Conservation (phyloP, 345 rosid genomes). For the Citrus medica region DNA sequence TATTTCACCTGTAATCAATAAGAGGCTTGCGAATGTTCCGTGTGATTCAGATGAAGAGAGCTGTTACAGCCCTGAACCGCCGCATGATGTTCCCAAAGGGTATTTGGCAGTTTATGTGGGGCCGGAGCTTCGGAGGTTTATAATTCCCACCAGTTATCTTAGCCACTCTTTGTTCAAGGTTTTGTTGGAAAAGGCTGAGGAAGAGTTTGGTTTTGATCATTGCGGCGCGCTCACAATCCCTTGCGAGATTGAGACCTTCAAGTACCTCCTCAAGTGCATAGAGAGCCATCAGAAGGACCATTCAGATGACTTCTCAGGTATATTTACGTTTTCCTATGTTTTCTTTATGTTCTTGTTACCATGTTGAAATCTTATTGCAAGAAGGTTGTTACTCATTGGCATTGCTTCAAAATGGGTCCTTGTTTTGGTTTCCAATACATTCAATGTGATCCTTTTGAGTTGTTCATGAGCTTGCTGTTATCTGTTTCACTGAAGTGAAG, state of each 20-base stretch:
- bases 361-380: neutral
- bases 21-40: constrained; percentile 41
- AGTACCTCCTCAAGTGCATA: constrained; percentile 78
- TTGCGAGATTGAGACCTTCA: constrained; percentile 96
- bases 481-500: neutral
- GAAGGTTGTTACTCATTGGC: neutral
- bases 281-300: constrained; percentile 53
- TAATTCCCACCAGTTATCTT: constrained; percentile 82
- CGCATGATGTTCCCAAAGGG: constrained; percentile 86
- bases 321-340: neutral
- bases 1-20: constrained; percentile 44
- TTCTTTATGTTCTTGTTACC: neutral
- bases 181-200: constrained; percentile 82
- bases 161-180: constrained; percentile 86
- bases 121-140: constrained; percentile 86
- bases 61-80: constrained; percentile 65
- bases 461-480: neutral
- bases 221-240: constrained; percentile 82
- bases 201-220: constrained; percentile 92
- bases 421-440: neutral
- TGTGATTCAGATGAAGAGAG: constrained; percentile 87
- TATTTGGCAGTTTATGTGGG: constrained; percentile 90
- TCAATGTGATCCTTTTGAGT: neutral
- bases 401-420: constrained; percentile 1
- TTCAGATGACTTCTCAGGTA: constrained; percentile 35